Conservation (phyloP, 2,329 filamentous ascomycete genomes). For the Fusarium vanettenii region DNA sequence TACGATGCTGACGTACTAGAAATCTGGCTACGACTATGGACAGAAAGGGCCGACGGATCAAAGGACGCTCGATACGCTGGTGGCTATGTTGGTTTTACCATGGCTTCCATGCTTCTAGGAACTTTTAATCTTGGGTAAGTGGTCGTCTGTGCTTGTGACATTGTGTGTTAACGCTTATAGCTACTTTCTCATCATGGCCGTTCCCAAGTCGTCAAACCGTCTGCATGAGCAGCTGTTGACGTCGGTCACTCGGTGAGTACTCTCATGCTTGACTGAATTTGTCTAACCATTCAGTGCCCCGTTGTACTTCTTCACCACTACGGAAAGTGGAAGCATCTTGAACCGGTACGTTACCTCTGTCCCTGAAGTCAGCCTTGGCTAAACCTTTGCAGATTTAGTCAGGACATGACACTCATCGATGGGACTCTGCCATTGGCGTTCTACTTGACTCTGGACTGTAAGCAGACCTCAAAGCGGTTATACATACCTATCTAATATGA, state of each 20-base stretch:
- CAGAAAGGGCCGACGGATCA: conserved; percentile 34
- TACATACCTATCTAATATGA: neutral
- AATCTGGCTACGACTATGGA: conserved; percentile 45
- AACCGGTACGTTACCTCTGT: conserved; percentile 47
- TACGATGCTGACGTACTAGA: conserved; percentile 19
- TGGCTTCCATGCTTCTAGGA: conserved; percentile 27
- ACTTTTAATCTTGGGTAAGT: conserved; percentile 24
- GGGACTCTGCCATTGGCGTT: conserved; percentile 51
- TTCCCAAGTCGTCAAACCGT: conserved; percentile 38
- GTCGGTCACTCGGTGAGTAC: conserved; percentile 20
- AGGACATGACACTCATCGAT: conserved; percentile 57
- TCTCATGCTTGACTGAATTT: accelerated
- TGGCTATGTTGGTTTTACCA: conserved; percentile 38
- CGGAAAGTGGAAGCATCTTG: conserved; percentile 54
- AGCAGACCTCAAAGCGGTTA: conserved; percentile 7
- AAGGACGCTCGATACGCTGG: conserved; percentile 35
- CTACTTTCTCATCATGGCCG: conserved; percentile 40
- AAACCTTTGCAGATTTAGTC: conserved; percentile 52
- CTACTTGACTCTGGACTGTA: conserved; percentile 45
- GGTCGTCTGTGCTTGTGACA: accelerated
- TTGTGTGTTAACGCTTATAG: neutral
- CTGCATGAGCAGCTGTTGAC: conserved; percentile 39
- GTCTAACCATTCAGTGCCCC: conserved; percentile 47
- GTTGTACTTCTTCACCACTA: conserved; percentile 54
- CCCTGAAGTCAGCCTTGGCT: conserved; percentile 10